These are phyloP conservation scores for Calonectria multiphialidica DNA, from an alignment of 2,329 filamentous ascomycete genomes.

Conservation along the genomic window DNA sequence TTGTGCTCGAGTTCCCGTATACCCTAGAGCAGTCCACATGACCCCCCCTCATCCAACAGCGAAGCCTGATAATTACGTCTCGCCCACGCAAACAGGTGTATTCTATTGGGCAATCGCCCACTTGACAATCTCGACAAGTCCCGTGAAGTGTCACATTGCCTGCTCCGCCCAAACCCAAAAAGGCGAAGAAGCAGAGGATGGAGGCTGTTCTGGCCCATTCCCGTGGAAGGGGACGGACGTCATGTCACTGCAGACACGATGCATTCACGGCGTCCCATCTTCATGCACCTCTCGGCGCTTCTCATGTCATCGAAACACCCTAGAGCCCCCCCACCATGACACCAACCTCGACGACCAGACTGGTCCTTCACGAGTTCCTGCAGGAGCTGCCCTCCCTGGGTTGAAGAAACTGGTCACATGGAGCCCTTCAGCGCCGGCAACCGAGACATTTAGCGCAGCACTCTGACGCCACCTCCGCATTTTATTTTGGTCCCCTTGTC, in stretches of 20 bases:
- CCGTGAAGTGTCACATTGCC: not conserved
- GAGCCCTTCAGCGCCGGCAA: conserved; percentile 17
- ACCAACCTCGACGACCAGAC: not conserved
- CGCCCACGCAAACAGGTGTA: not conserved
- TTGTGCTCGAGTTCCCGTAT: not conserved
- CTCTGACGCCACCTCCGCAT: conserved; percentile 31
- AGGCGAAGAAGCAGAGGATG: not conserved
- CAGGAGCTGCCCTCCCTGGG: conserved; percentile 23
- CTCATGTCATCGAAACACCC: conserved; percentile 7
- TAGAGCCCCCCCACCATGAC: not conserved
- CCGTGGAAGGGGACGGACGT: not conserved
- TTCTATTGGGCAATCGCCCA: not conserved
- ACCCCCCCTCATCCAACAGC: not conserved
- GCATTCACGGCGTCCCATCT: not conserved
- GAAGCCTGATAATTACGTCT: not conserved
- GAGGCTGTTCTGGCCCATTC: not conserved
- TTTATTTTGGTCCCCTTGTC: conserved; percentile 3
- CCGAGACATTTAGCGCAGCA: conserved; percentile 26
- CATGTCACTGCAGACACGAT: not conserved
- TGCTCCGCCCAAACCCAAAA: not conserved
- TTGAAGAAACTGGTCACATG: conserved; percentile 24
- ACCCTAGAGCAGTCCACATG: not conserved
- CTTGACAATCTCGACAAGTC: not conserved
- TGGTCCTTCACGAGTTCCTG: conserved; percentile 31
- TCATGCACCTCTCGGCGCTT: not conserved